Evolutionary conservation across 2,329 filamentous ascomycete species (phyloP).

Genomic region (Aspergillus phoenicis): DNA sequence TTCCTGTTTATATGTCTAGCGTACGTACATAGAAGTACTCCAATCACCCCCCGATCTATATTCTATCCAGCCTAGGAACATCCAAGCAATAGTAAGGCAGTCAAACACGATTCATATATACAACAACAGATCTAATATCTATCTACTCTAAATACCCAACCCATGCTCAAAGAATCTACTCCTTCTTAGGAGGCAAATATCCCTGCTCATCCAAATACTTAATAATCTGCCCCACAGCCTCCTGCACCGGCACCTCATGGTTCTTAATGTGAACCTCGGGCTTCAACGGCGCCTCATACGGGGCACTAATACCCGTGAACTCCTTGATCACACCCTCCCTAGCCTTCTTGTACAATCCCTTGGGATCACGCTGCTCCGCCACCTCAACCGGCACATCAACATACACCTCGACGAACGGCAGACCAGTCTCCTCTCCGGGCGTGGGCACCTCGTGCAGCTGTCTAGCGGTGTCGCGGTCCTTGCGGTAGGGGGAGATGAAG

Average conservation of each 20-base stretch:
- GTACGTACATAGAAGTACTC: constrained; percentile 18
- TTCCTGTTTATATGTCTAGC: constrained; percentile 16
- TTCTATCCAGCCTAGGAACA: not conserved
- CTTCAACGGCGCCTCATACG: constrained; percentile 85
- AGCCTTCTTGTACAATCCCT: constrained; percentile 97
- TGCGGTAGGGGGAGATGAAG: constrained; percentile 94
- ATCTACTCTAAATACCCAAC: not conserved
- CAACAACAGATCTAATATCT: constrained; percentile 5
- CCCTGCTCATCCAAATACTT: constrained; percentile 73
- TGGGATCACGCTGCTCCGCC: constrained; percentile 92
- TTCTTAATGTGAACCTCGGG: constrained; percentile 88
- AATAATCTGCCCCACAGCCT: constrained; percentile 83
- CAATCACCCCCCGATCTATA: no score
- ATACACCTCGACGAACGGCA: constrained; percentile 92
- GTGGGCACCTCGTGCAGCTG: constrained; percentile 70
- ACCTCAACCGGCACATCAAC: constrained; percentile 90
- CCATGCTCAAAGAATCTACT: constrained; percentile 23
- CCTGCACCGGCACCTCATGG: constrained; percentile 79
- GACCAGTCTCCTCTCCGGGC: constrained; percentile 60
- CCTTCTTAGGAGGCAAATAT: constrained; percentile 52
- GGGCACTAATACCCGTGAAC: constrained; percentile 93
- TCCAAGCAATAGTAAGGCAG: not conserved
- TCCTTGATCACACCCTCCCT: constrained; percentile 92
- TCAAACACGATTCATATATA: not conserved
- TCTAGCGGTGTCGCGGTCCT: constrained; percentile 81